Percentiles rank a stretch among this genome's conserved stretches.
These are phyloP conservation scores for Fusarium concolor DNA, from an alignment of 2,329 filamentous ascomycete genomes.

Conservation along the genomic window DNA sequence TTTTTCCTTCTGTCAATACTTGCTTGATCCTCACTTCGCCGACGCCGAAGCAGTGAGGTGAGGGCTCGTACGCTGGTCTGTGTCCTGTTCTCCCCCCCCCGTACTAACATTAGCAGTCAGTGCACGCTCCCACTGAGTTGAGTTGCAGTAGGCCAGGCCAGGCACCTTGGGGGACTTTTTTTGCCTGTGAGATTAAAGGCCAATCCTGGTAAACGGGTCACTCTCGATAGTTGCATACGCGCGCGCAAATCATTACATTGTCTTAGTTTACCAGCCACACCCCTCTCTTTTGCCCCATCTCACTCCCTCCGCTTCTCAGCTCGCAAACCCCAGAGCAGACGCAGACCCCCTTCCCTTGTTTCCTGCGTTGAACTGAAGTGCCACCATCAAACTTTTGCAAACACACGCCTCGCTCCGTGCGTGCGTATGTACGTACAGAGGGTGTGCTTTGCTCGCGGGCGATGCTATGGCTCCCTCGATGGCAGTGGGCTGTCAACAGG, in stretches of 20 bases:
- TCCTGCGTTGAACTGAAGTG: conserved; percentile 16
- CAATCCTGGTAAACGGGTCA: conserved; percentile 24
- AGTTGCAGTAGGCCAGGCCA: not conserved
- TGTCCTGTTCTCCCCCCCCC: conserved; percentile 36
- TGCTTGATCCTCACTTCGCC: conserved; percentile 40
- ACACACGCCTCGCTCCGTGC: not conserved
- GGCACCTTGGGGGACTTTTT: conserved; percentile 13
- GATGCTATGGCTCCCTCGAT: conserved; percentile 14
- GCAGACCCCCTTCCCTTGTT: conserved; percentile 38
- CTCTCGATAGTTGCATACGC: conserved; percentile 28
- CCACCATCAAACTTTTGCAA: conserved; percentile 11
- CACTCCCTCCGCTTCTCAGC: conserved; percentile 41
- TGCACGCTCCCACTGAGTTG: not conserved
- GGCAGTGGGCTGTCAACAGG: conserved; percentile 39
- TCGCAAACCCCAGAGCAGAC: conserved; percentile 19
- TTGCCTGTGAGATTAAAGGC: conserved; percentile 24
- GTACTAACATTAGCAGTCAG: conserved; percentile 19
- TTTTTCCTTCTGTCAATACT: not conserved
- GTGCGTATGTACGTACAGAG: conserved; percentile 14
- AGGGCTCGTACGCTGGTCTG: conserved; percentile 44
- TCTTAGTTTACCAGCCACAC: not conserved
- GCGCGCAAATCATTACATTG: conserved; percentile 3
- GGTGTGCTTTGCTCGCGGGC: not conserved
- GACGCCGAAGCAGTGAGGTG: conserved; percentile 36
- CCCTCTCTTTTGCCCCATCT: not conserved